Base-by-base conservation (phyloP, 768 basidiomycete genomes). In the Trametes maxima region DNA sequence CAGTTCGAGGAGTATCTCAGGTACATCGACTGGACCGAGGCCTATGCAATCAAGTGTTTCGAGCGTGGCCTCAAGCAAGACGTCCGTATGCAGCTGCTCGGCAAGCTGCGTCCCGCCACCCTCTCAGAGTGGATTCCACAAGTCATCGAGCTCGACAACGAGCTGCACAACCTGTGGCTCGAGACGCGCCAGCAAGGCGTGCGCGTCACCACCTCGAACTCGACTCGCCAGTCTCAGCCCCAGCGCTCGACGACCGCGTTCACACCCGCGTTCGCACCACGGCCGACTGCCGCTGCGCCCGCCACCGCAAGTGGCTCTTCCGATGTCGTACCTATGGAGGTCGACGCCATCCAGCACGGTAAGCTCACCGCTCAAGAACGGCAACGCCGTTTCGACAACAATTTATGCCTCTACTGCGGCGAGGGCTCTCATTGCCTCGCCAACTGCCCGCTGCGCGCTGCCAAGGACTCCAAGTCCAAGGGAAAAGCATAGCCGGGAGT, bases 371-470 rank as follows among this genome's bases (percentile, higher is more conserved):
- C 60, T 5, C 69, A 65, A 4, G 75, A 76, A 61, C 45, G 59
- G 0, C 62, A 72, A 13, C 60, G 61, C 21, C 69, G 69, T 19
- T 25, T 47, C 13, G 60, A 66, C 11, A 43, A 72, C 0, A 63
- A 66, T 17, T 69, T 79, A 2, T 79, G 77, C 62, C 49, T 72
- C 16, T 78, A 77, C 55, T 79, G 77, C 50, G 73, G 74, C 4
- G 45, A 66, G 39, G 67, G 69, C 17, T 60, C 67, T 8, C 77
- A 78, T 55, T 36, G 51, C 2, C 67, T 68, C 36, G 40, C 63
- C 1, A 63, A 70, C 44, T 78, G 77, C 67, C 68, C 54, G 60
- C 59, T 1, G 54, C 60, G 16, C 21, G 6, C 24, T 6, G 59
- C 54, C 10, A 69, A 65, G 57, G 43, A 35, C 16, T 12, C 48